Base-by-base conservation (phyloP, 805 yeast genomes). In the Yarrowia osloensis region DNA sequence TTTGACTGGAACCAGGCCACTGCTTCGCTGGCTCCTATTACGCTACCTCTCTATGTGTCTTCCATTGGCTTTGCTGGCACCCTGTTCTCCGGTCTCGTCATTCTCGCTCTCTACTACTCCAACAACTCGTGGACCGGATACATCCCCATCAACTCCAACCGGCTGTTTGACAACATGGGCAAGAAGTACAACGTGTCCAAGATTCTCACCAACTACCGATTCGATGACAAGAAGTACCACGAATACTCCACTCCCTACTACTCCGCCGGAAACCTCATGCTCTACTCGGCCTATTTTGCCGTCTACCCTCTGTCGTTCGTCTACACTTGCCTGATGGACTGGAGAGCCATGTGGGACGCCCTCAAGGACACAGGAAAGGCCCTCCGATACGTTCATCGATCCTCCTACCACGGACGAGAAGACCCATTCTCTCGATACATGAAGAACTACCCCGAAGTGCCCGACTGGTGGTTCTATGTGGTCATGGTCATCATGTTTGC, bases 181-280 rank as follows among this genome's bases (percentile, higher is more conserved):
- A 74, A 78, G 39, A 70, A 77, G 0, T 87, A 79, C 74, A 77
- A 82, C 29, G 84, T 86, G 61, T 79, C 80, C 22, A 74, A 81
- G 65, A 80, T 87, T 21, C 73, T 87, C 54, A 61, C 65, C n/a
- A 50, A 70, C 22, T 70, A 70, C 35, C 52, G 40, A 1, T 80
- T 88, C 68, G 79, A 83, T 71, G 74, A 76, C 63, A 76, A 75
- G 13, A 84, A 78, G 7, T 88, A 87, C 75, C 75, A 83, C 70
- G 74, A 76, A 7, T 88, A 88, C 76, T 87, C 91, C 1, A 88
- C 90, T 8, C 91, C 91, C 9, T 87, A 82, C 74, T 86, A 85
- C 71, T 73, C 85, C 33, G 90, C 91, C 8, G 89, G 70, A 29
- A 62, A 66, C 57, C 44, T 71, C 65, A 69, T 71, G 11, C 73